Percentiles rank a stretch among this genome's conserved stretches.
Conservation (phyloP, 179 eudicot species). For the Carnegiea gigantea region DNA sequence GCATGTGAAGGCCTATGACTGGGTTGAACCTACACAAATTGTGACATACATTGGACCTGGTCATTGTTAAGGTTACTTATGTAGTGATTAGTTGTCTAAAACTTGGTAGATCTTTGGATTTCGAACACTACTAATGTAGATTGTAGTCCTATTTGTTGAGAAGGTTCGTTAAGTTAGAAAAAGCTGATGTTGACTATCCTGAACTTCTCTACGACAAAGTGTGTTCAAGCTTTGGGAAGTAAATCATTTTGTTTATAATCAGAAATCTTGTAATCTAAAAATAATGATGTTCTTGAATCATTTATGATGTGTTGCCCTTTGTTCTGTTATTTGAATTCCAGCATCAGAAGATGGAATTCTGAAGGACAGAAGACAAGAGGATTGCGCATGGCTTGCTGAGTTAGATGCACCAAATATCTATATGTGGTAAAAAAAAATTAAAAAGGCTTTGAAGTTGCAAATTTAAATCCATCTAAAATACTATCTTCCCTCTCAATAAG, state of each 20-base stretch:
- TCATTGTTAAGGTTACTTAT: slow-evolving; percentile 47
- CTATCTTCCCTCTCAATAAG: too few relatives aligned
- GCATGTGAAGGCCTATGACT: slow-evolving; percentile 94
- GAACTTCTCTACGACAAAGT: background rate
- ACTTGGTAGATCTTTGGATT: background rate
- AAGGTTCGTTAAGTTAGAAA: background rate
- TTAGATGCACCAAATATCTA: slow-evolving; percentile 63
- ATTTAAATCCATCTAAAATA: too few relatives aligned
- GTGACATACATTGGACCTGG: slow-evolving; percentile 40
- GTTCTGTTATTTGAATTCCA: slow-evolving; percentile 10
- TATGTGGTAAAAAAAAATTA: slow-evolving; percentile 35
- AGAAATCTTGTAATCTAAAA: background rate
- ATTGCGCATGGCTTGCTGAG: slow-evolving; percentile 82
- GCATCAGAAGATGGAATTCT: slow-evolving; percentile 34
- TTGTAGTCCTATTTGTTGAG: background rate
- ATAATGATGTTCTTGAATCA: background rate
- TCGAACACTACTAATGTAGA: background rate
- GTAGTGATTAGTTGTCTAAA: background rate
- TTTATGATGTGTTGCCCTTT: background rate
- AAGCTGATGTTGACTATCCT: background rate
- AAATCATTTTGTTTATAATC: background rate
- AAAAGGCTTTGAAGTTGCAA: too few relatives aligned
- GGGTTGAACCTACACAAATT: slow-evolving; percentile 81
- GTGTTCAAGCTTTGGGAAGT: slow-evolving; percentile 71
- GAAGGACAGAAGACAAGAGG: slow-evolving; percentile 52